Evolutionary conservation across 1,284 basidiomycete species (phyloP).

Genomic region (Tausonia pullulans): DNA sequence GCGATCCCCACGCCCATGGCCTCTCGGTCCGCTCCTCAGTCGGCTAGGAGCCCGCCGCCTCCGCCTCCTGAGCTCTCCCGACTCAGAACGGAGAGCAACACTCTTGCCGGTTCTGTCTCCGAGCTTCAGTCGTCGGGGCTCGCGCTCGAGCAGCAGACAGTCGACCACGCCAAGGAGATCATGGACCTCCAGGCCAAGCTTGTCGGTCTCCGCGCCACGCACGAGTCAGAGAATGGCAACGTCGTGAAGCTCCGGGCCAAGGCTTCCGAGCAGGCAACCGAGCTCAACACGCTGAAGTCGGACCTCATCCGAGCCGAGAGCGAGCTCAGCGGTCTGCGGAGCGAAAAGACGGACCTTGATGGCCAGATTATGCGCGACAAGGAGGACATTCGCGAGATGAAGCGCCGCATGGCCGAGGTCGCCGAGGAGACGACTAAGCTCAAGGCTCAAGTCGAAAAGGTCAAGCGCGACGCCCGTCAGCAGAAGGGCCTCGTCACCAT

Average conservation of each 20-base stretch:
- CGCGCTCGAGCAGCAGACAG: conserved; percentile 31
- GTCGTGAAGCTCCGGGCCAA: conserved; percentile 64
- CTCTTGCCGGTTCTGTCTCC: conserved; percentile 22
- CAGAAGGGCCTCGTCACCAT: conserved; percentile 92
- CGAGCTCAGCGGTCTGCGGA: conserved; percentile 73
- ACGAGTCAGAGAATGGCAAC: conserved; percentile 70
- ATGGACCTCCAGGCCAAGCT: conserved; percentile 35
- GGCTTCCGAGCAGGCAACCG: conserved; percentile 54
- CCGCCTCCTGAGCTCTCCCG: conserved; percentile 56
- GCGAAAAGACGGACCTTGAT: conserved; percentile 89
- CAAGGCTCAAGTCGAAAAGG: conserved; percentile 71
- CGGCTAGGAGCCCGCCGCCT: not conserved
- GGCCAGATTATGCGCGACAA: conserved; percentile 80
- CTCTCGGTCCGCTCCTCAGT: not conserved
- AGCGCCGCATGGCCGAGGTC: conserved; percentile 74
- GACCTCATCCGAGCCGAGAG: conserved; percentile 85
- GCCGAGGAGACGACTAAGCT: conserved; percentile 59
- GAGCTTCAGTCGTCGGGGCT: conserved; percentile 29
- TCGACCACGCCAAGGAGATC: conserved; percentile 53
- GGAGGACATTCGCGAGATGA: conserved; percentile 80
- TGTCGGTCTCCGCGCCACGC: conserved; percentile 46
- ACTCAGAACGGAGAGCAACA: conserved; percentile 50
- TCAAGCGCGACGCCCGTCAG: conserved; percentile 86
- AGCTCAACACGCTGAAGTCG: conserved; percentile 63
- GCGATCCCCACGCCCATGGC: not conserved